phyloP scores from a whole-genome alignment of 148 eudicot genomes.

The Silene latifolia region DNA sequence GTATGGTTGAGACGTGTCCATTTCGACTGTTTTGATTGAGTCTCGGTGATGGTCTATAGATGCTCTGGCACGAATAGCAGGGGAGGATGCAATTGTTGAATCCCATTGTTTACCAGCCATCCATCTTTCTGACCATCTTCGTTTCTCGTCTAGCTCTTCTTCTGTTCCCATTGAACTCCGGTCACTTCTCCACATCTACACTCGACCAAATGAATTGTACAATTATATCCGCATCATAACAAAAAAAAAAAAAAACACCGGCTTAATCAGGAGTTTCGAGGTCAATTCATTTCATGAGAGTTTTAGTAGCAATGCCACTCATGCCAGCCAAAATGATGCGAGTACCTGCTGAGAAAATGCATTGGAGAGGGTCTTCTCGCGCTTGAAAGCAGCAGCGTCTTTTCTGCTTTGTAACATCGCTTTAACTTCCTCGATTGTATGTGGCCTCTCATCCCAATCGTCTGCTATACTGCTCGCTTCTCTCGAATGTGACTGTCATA shows the following conservation, averaged over 20 bases:
- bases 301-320: no score
- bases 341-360: constrained; percentile 65
- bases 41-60: constrained; percentile 62
- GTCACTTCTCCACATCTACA: constrained; percentile 53
- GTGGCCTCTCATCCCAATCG: constrained; percentile 84
- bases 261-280: no score
- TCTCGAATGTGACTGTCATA: constrained; percentile 47
- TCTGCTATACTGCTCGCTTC: constrained; percentile 64
- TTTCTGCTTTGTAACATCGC: constrained; percentile 65
- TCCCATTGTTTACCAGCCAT: constrained; percentile 59
- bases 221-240: background rate
- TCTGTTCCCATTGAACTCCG: constrained; percentile 60
- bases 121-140: constrained; percentile 52
- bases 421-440: constrained; percentile 68
- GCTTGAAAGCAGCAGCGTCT: constrained; percentile 58
- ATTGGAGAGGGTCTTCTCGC: constrained; percentile 51
- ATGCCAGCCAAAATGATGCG: no score
- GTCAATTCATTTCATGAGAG: no score
- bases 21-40: constrained; percentile 64
- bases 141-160: constrained; percentile 47
- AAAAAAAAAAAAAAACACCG: no score
- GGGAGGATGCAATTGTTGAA: constrained; percentile 14
- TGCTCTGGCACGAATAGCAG: constrained; percentile 42
- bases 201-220: background rate
- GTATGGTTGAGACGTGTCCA: constrained; percentile 63